Evolutionary conservation across 768 basidiomycete species (phyloP).

Genomic region (Agrocybe praecox): DNA sequence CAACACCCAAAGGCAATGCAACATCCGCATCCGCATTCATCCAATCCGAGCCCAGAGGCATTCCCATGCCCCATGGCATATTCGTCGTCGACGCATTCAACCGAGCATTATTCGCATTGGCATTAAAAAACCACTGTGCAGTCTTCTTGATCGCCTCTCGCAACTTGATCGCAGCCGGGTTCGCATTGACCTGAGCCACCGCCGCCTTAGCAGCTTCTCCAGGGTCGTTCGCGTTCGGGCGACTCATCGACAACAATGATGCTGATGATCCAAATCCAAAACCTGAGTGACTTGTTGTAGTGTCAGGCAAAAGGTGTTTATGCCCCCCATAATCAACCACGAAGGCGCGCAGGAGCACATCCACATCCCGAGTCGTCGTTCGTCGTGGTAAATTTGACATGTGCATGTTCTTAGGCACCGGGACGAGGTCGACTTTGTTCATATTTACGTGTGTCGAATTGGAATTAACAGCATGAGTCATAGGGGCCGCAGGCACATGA

Average conservation of each 20-base stretch:
- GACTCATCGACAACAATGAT: too few relatives aligned
- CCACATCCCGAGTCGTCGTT: slow-evolving; percentile 64
- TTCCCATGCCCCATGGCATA: slow-evolving; percentile 44
- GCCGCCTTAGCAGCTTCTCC: not conserved
- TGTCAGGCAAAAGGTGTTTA: slow-evolving; percentile 34
- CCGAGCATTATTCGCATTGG: not conserved
- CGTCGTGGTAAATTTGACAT: slow-evolving; percentile 38
- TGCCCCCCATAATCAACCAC: slow-evolving; percentile 49
- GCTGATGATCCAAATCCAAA: too few relatives aligned
- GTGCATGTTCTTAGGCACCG: not conserved
- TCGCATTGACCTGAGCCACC: not conserved
- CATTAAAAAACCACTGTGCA: not conserved
- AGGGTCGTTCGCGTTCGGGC: not conserved
- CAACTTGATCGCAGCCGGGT: not conserved
- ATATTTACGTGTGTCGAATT: slow-evolving; percentile 1
- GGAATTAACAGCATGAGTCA: not conserved
- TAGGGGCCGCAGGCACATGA: not conserved
- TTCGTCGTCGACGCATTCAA: too few relatives aligned
- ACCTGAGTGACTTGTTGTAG: too few relatives aligned
- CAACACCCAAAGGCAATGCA: slow-evolving; percentile 64
- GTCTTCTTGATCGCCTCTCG: not conserved
- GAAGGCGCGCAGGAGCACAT: slow-evolving; percentile 67
- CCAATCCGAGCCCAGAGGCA: slow-evolving; percentile 68
- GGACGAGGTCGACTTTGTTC: not conserved
- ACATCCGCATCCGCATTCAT: slow-evolving; percentile 79